A percentile compares a stretch with the other conserved stretches of the same genome.
phyloP scores from a whole-genome alignment of 139 green algal species.

The Desmodesmus armatus region DNA sequence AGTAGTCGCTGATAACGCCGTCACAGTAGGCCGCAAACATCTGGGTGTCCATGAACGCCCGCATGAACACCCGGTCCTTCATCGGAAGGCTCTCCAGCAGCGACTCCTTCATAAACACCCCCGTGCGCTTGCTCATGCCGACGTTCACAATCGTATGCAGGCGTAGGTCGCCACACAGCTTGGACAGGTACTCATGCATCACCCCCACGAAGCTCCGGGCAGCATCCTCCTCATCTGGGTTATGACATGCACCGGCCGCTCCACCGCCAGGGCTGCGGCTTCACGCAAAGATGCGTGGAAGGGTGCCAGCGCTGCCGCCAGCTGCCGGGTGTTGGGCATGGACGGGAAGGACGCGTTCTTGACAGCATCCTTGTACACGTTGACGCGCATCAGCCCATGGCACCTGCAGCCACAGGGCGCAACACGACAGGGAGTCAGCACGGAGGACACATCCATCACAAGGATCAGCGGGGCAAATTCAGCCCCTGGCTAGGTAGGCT shows the following conservation, averaged over 20 bases:
- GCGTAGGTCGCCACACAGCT: slow-evolving; percentile 76
- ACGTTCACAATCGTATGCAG: slow-evolving; percentile 91
- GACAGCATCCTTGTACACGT: slow-evolving; percentile 87
- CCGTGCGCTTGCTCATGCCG: slow-evolving; percentile 52
- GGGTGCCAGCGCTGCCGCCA: slow-evolving; percentile 65
- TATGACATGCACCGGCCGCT: slow-evolving; percentile 57
- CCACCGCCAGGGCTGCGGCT: not conserved
- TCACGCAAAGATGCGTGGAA: slow-evolving; percentile 67
- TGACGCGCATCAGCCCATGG: slow-evolving; percentile 78
- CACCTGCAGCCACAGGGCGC: slow-evolving; percentile 30
- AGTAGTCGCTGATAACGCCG: slow-evolving; percentile 58
- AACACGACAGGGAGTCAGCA: not conserved
- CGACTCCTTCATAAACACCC: slow-evolving; percentile 72
- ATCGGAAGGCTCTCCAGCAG: slow-evolving; percentile 76
- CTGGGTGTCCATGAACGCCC: slow-evolving; percentile 85
- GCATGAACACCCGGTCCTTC: slow-evolving; percentile 83
- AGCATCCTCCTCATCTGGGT: slow-evolving; percentile 54
- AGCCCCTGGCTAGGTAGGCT: no score
- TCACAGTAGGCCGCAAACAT: slow-evolving; percentile 90
- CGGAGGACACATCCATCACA: not conserved
- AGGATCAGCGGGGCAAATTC: not conserved
- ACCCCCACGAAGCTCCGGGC: slow-evolving; percentile 54
- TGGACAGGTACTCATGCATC: slow-evolving; percentile 56
- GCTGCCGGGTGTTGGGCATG: slow-evolving; percentile 62
- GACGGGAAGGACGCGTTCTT: slow-evolving; percentile 43